Evolutionary conservation across 768 basidiomycete species (phyloP), one percentile per base, ranked within the genome.

Genomic region (Podaxis carcinomalis): DNA sequence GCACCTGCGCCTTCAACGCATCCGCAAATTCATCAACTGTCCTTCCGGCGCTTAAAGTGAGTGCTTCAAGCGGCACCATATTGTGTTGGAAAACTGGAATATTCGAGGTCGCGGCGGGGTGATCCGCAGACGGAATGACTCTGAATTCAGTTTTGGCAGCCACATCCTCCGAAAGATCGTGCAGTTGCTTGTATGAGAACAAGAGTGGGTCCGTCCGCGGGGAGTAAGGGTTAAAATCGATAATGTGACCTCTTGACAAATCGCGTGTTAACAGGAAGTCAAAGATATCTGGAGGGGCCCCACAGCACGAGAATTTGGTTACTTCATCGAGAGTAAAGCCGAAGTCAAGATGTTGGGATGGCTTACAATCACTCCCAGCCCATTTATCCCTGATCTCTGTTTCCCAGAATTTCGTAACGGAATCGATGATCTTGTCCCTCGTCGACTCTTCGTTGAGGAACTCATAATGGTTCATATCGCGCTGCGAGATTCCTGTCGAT

Each of bases 201-300:
- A 97, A 78, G 0, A 96, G 82, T 0, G 93, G 72, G 67, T 98
- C 95, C n/a, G 96, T 97, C 39, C 84, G 86, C 3, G 86, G 83
- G 10, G 88, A 83, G 68, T 89, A 97, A 0, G 94, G 93, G 65
- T 94, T 94, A 74, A 98, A 93, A 71, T 98, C 96, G 68, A 98
- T 70, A 65, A 98, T 78, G 72, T 94, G 90, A 14, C 85, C 91
- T 10, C 85, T 80, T 1, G 81, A 72, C 37, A 93, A 78, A 70
- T 94, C 87, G 28, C 93, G 87, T 2, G 93, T 93, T 37, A 98
- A 82, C 62, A 95, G 83, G 50, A 97, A 73, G 70, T 98, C 95
- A 67, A 98, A 88, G 7, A 83, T 77, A 69, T 97, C 95, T 95
- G 68, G 40, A 51, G 44, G 62, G 37, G 25, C 13, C 52, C 35